These are phyloP conservation scores for Piper betle DNA, from an alignment of 164 flowering plant species.

Conservation along the genomic window DNA sequence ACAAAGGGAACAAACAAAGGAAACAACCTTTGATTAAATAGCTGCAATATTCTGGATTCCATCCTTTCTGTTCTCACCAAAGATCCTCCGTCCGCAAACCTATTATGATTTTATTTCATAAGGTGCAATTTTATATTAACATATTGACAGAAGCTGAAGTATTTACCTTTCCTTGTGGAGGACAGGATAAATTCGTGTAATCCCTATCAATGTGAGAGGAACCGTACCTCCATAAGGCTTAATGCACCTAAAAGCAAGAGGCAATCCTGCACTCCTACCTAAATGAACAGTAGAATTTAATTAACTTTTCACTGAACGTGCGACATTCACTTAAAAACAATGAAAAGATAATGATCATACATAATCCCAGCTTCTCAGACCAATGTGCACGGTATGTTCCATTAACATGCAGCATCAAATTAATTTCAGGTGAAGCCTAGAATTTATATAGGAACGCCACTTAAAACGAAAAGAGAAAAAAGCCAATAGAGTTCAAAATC, in stretches of 20 bases:
- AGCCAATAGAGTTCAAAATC: neutral
- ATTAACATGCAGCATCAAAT: constrained; percentile 57
- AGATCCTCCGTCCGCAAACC: constrained; percentile 48
- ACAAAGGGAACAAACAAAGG: neutral
- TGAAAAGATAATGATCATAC: constrained; percentile 23
- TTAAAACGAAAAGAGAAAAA: neutral
- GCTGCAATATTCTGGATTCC: constrained; percentile 46
- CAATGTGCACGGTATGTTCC: constrained; percentile 94
- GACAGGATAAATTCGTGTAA: constrained; percentile 74
- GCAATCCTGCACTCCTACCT: constrained; percentile 59
- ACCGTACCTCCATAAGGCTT: constrained; percentile 75
- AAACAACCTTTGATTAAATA: constrained; percentile 56
- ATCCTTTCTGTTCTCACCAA: constrained; percentile 74
- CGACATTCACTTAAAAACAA: constrained; percentile 3
- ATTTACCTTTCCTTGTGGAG: constrained; percentile 76
- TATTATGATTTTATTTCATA: constrained; percentile 12
- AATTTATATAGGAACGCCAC: constrained; percentile 7
- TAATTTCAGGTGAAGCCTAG: constrained; percentile 46
- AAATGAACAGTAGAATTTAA: constrained; percentile 1
- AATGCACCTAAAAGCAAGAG: constrained; percentile 81
- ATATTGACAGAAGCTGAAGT: constrained; percentile 1
- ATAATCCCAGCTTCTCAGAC: constrained; percentile 85
- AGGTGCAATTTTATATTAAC: neutral
- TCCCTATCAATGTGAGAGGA: constrained; percentile 62
- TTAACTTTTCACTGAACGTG: neutral